Conservation (phyloP, 345 rosid genomes). For the Litchi chinensis region DNA sequence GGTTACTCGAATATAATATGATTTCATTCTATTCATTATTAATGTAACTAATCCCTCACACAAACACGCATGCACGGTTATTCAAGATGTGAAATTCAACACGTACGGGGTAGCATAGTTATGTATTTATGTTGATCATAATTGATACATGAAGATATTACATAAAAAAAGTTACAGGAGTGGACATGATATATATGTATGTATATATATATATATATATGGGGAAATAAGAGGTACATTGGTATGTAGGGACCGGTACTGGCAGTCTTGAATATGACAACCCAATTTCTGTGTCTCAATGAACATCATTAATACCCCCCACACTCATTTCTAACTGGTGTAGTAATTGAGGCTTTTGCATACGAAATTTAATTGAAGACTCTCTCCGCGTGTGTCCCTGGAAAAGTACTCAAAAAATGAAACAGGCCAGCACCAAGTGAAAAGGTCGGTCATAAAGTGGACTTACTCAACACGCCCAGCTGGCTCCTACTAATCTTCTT, state of each 20-base stretch:
- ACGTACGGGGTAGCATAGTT: not conserved
- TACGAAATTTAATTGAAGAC: not conserved
- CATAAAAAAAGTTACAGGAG: not conserved
- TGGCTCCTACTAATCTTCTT: not conserved
- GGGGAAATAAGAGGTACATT: not conserved
- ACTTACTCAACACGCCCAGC: not conserved
- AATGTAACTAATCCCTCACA: not conserved
- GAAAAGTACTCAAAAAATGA: not conserved
- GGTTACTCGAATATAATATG: not conserved
- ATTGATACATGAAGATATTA: too few species aligned
- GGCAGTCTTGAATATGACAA: not conserved
- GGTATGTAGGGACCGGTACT: not conserved
- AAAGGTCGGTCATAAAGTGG: slow-evolving; percentile 5
- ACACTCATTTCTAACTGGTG: not conserved
- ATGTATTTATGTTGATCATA: too few species aligned
- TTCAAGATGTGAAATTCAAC: not conserved
- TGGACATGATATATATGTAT: not conserved
- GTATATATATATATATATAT: not conserved
- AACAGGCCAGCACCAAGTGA: not conserved
- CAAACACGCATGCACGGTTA: not conserved
- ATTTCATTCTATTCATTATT: too few species aligned
- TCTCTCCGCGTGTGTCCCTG: not conserved
- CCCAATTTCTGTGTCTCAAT: not conserved
- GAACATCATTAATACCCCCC: not conserved
- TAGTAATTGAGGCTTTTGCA: not conserved